Base-by-base conservation (phyloP, 306 rosid species). In the Benincasa hispida region DNA sequence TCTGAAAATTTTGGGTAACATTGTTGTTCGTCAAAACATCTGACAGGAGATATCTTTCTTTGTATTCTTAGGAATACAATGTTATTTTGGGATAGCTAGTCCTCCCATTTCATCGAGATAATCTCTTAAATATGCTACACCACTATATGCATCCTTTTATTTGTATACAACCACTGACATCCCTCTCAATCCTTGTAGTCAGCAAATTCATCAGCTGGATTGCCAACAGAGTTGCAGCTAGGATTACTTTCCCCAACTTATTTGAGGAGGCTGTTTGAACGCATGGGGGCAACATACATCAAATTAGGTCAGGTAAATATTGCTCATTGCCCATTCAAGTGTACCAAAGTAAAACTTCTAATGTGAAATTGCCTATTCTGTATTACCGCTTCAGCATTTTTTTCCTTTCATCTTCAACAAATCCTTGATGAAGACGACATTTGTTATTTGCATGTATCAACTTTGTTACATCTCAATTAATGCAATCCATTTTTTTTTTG, bases 241-340 rank as follows among this genome's bases (percentile, higher is more conserved):
- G 96, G 97, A 79, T 79, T 89, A 79, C 76, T 91, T 55, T 89
- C 98, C 50, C 97, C 98, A 47, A 35, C 85, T 80, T 90, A 94
- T 80, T 76, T 94, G 88, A 90, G 98, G 84, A 89, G 86, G 77
- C 79, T 91, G 79, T 91, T 94, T 55, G 98, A 94, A 84, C 95
- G 97, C 78, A 85, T 94, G 93, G 98, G 97, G 8, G 97, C 97
- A 77, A 91, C 97, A 39, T 94, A 94, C 84, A 83, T 94, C 84
- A 94, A 91, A 80, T 79, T 94, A 79, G 98, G 98, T 50, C 98
- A 94, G 96, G 98, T 94, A 87, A 69, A 76, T 72, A 21, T 54
- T 56, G 72, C 50, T 74, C 48, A 41, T 77, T 47, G 1, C 28
- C 27, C 22, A 56, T 39, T 58, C 14, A 12, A 45, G 35, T 76